phyloP scores from a whole-genome alignment of 345 rosid species.

The Eucalyptus fibrosa region DNA sequence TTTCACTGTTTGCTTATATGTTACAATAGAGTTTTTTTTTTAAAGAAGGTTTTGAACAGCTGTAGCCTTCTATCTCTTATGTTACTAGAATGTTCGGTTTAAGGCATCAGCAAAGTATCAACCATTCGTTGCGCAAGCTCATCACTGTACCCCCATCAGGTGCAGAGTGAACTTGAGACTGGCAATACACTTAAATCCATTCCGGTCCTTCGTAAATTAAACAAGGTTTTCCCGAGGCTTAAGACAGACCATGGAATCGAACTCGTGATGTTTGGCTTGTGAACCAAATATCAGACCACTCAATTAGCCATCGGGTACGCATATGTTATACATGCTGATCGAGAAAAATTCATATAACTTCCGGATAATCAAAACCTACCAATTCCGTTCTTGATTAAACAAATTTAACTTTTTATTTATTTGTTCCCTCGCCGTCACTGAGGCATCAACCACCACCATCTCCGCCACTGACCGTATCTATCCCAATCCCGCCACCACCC shows the following conservation, averaged over 20 bases:
- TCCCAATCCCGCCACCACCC: background rate
- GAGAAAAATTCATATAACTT: background rate
- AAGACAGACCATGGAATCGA: background rate
- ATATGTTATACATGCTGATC: background rate
- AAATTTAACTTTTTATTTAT: background rate
- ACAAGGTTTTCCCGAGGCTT: background rate
- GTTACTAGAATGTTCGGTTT: background rate
- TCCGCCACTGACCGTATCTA: background rate
- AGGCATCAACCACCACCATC: background rate
- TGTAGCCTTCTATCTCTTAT: background rate
- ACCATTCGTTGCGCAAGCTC: background rate
- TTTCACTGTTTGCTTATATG: background rate
- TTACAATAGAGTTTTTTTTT: background rate
- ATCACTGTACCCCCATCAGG: background rate
- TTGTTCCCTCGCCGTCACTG: background rate
- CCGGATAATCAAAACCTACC: background rate
- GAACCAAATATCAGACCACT: background rate
- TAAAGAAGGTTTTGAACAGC: background rate
- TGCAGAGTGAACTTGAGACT: accelerated
- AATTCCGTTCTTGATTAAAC: background rate
- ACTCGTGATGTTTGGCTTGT: background rate
- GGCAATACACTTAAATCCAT: background rate
- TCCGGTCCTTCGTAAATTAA: accelerated
- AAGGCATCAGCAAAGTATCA: background rate
- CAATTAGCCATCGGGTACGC: background rate